A percentile compares a stretch with the other conserved stretches of the same genome.
Evolutionary conservation across 768 basidiomycete genomes (phyloP).

Genomic region (Termitomyces sp.): DNA sequence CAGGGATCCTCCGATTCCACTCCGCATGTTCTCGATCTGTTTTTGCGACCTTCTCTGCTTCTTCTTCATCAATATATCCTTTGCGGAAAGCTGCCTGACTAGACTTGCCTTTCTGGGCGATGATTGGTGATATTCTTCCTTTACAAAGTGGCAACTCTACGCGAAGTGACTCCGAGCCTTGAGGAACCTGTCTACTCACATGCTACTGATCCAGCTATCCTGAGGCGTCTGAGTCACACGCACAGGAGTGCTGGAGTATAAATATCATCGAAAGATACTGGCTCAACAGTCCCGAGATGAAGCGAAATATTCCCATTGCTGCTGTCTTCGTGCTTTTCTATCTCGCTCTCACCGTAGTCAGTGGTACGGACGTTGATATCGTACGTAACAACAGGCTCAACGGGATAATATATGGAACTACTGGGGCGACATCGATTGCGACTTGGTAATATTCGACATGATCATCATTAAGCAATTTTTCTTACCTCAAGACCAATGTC

Average conservation of each 20-base stretch:
- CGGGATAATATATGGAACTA: slow-evolving; percentile 33
- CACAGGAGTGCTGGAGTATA: slow-evolving; percentile 1
- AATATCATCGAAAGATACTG: background rate
- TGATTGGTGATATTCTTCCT: background rate
- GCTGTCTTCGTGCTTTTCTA: background rate
- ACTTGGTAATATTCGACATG: slow-evolving; percentile 26
- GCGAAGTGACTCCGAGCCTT: slow-evolving; percentile 1
- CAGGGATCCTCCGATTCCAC: background rate
- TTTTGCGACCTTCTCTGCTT: background rate
- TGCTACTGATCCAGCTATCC: background rate
- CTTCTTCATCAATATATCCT: background rate
- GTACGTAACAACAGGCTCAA: slow-evolving; percentile 32
- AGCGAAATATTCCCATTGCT: background rate
- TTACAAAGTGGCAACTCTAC: background rate
- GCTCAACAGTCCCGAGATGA: slow-evolving; percentile 1
- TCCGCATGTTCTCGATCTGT: background rate
- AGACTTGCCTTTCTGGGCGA: background rate
- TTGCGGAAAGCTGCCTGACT: background rate
- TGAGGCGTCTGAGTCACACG: background rate
- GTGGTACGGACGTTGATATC: slow-evolving; percentile 19
- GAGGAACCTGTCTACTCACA: background rate
- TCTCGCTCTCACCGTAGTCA: background rate
- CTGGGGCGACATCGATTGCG: slow-evolving; percentile 35
- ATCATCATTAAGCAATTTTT: background rate
- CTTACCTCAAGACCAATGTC: background rate